Base-by-base conservation (phyloP, 371 early-diverging fungal genomes). In the Apophysomyces sp. region DNA sequence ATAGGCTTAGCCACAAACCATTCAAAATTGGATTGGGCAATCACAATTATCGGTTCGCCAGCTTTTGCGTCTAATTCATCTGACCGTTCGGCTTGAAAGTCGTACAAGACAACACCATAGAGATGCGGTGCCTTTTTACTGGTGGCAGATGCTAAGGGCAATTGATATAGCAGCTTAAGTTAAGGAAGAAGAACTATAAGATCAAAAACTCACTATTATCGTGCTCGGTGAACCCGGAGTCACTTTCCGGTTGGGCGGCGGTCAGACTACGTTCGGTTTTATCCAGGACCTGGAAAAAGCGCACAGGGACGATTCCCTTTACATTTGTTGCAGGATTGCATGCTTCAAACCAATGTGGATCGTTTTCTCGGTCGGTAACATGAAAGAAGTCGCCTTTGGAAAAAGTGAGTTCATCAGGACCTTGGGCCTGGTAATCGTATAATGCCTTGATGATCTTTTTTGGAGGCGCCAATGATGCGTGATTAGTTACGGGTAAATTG, bases 371-470 rank as follows among this genome's bases (percentile, higher is more conserved):
- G 34, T 89, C 89, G 18, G 91, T 76, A 18, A 95, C 94, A 67
- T 89, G 87, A 76, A 93, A 94, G 62, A 93, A 93, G 65, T 95
- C 95, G 54, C 94, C 95, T 62, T 80, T 76, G 29, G 67, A 52
- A 64, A 94, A 95, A 7, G 91, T 86, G 0, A 95, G 76, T 67
- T 94, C 92, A 28, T 84, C 74, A 24, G 74, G 74, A 30, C 72
- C 80, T 52, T 77, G 69, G n/a, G 90, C 84, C 12, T 72, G 67
- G 64, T 91, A 93, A 72, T 86, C 84, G 60, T 80, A 82, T 11
- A 83, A 68, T 15, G 94, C 92, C 57, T 86, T 89, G 71, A 93
- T 87, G 62, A 93, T 89, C 66, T 87, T 91, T 65, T 90, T 91
- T 1, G 93, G 93, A 12, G 88, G 80, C 6, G 78, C 67, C 53